A percentile compares a stretch with the other conserved stretches of the same genome.
These are phyloP conservation scores for Xylaria flabelliformis DNA, from an alignment of 495 filamentous ascomycete genomes.

Conservation along the genomic window DNA sequence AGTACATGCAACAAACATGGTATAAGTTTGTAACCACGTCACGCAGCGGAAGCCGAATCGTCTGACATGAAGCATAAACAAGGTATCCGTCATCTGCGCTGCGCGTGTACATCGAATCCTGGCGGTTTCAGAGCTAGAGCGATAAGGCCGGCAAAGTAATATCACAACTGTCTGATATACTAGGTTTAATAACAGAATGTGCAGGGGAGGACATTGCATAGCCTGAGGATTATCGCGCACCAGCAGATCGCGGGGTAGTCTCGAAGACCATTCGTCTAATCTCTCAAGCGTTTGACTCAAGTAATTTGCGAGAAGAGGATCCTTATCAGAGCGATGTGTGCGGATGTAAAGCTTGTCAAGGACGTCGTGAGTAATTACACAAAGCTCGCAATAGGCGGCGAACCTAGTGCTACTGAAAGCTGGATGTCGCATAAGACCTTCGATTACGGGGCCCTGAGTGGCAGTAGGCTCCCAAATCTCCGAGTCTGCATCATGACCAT, in stretches of 20 bases:
- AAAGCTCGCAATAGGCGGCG: conserved; percentile 15
- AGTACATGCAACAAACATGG: conserved; percentile 9
- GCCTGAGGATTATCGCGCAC: background rate
- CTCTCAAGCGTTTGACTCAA: conserved; percentile 6
- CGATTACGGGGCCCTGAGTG: background rate
- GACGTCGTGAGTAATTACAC: background rate
- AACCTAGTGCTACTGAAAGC: conserved; percentile 5
- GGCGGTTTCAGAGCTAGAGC: conserved; percentile 6
- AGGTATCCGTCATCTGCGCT: conserved; percentile 12
- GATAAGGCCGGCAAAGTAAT: conserved; percentile 20
- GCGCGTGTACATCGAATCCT: conserved; percentile 5
- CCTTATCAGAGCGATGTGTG: background rate
- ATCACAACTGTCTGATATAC: conserved; percentile 16
- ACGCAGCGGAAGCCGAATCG: conserved; percentile 15
- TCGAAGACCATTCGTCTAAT: background rate
- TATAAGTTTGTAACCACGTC: conserved; percentile 14
- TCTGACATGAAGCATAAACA: conserved; percentile 13
- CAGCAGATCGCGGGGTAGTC: background rate
- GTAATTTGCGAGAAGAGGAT: background rate
- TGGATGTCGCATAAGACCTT: conserved; percentile 1
- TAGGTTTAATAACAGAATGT: conserved; percentile 7
- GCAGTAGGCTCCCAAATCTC: conserved; percentile 8
- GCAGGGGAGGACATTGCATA: conserved; percentile 9
- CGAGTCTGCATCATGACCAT: conserved; percentile 7
- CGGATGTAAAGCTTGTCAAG: conserved; percentile 12